phyloP scores from a whole-genome alignment of 179 eudicot species.

The Carnegiea gigantea region DNA sequence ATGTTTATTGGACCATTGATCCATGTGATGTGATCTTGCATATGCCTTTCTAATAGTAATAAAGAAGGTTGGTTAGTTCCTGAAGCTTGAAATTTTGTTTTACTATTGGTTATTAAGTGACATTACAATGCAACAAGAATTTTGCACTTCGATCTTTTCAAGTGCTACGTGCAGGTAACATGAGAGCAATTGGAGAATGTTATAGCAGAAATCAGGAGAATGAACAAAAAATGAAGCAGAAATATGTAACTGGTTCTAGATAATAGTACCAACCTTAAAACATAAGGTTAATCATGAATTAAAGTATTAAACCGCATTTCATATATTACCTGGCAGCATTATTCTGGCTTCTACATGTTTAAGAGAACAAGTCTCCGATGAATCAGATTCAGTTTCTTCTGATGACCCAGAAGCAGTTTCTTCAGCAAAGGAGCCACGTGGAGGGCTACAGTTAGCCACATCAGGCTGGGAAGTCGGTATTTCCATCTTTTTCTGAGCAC shows the following conservation, averaged over 20 bases:
- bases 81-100: background rate
- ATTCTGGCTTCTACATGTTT: slow-evolving; percentile 56
- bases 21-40: background rate
- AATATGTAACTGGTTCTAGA: no score
- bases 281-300: background rate
- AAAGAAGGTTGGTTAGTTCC: background rate
- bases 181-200: background rate
- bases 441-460: slow-evolving; percentile 26
- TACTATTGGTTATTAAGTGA: background rate
- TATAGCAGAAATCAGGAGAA: background rate
- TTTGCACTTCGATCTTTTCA: background rate
- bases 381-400: slow-evolving; percentile 90
- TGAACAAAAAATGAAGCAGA: background rate
- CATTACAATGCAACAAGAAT: background rate
- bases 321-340: slow-evolving; percentile 60
- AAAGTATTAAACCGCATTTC: background rate
- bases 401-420: slow-evolving; percentile 58
- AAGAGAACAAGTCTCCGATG: slow-evolving; percentile 70
- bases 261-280: background rate
- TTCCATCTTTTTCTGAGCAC: slow-evolving; percentile 32
- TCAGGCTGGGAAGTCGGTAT: slow-evolving; percentile 37
- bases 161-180: background rate
- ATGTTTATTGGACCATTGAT: background rate
- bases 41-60: background rate
- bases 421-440: slow-evolving; percentile 40